Evolutionary conservation across 495 filamentous ascomycete genomes (phyloP).

Genomic region (Trichoderma gamsii): DNA sequence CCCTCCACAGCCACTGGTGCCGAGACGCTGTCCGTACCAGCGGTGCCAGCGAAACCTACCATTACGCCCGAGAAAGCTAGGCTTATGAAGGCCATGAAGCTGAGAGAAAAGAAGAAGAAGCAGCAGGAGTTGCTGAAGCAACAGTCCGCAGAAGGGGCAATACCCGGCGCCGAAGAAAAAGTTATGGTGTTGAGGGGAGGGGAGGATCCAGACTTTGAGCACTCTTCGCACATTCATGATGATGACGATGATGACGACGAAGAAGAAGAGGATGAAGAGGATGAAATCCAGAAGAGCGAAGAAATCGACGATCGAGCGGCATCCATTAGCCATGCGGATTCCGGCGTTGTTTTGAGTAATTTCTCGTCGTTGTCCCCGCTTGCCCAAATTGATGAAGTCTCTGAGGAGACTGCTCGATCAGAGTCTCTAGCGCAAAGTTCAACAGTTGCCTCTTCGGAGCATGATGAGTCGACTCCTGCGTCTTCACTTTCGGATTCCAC

Average conservation of each 20-base stretch:
- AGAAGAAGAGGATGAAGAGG: neutral
- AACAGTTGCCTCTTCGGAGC: constrained; percentile 39
- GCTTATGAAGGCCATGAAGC: constrained; percentile 87
- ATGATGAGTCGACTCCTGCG: constrained; percentile 47
- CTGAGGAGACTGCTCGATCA: constrained; percentile 28
- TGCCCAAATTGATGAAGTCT: constrained; percentile 29
- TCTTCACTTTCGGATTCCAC: constrained; percentile 51
- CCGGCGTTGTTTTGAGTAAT: constrained; percentile 33
- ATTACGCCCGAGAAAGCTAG: constrained; percentile 86
- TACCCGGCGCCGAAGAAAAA: constrained; percentile 16
- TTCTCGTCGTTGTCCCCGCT: constrained; percentile 25
- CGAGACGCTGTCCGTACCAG: neutral
- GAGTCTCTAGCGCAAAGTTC: constrained; percentile 50
- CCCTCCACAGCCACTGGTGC: constrained; percentile 29
- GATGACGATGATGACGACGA: constrained; percentile 10
- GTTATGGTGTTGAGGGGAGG: constrained; percentile 32
- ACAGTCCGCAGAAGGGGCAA: constrained; percentile 53
- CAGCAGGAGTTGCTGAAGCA: constrained; percentile 18
- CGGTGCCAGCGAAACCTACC: constrained; percentile 39
- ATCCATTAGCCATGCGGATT: constrained; percentile 33
- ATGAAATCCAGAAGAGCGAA: neutral
- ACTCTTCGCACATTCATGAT: constrained; percentile 15
- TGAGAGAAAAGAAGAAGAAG: constrained; percentile 72
- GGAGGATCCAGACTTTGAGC: constrained; percentile 61
- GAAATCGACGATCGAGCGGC: constrained; percentile 14